Conservation (phyloP, 202 grass and related monocot genomes). For the Carex sylvatica region DNA sequence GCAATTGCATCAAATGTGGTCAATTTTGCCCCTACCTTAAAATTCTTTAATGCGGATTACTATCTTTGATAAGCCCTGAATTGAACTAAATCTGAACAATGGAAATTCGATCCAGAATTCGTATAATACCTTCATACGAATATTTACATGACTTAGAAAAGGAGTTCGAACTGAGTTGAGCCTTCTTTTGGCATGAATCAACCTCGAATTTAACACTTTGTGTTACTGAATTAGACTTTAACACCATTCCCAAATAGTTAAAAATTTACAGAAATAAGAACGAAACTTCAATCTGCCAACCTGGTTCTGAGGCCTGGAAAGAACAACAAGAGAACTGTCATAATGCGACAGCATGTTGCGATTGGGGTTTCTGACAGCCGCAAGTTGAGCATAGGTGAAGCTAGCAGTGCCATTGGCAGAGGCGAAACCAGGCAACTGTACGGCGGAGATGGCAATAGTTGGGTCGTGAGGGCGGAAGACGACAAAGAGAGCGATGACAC, state of each 20-base stretch:
- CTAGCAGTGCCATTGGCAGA: slow-evolving; percentile 52
- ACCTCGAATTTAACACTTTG: background rate
- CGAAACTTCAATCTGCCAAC: background rate
- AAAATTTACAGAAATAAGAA: background rate
- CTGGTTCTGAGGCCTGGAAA: slow-evolving; percentile 23
- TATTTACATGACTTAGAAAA: background rate
- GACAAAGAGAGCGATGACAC: slow-evolving; percentile 48
- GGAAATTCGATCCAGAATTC: background rate
- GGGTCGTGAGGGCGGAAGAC: slow-evolving; percentile 60
- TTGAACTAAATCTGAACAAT: background rate
- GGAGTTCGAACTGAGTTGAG: background rate
- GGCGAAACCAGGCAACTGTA: slow-evolving; percentile 60
- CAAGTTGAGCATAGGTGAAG: slow-evolving; percentile 78
- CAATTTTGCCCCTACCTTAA: background rate
- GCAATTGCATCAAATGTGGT: background rate
- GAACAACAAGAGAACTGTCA: slow-evolving; percentile 72
- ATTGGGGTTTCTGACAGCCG: slow-evolving; percentile 70
- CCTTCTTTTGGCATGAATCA: background rate
- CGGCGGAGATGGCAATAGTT: slow-evolving; percentile 50
- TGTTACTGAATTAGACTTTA: background rate
- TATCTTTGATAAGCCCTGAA: background rate
- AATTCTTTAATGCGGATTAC: background rate
- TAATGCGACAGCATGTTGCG: slow-evolving; percentile 76
- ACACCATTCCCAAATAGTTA: background rate
- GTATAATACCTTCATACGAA: background rate